Percentiles rank a stretch among this genome's conserved stretches.
These are phyloP conservation scores for Mycena haematopus DNA, from an alignment of 768 basidiomycete genomes.

Conservation along the genomic window DNA sequence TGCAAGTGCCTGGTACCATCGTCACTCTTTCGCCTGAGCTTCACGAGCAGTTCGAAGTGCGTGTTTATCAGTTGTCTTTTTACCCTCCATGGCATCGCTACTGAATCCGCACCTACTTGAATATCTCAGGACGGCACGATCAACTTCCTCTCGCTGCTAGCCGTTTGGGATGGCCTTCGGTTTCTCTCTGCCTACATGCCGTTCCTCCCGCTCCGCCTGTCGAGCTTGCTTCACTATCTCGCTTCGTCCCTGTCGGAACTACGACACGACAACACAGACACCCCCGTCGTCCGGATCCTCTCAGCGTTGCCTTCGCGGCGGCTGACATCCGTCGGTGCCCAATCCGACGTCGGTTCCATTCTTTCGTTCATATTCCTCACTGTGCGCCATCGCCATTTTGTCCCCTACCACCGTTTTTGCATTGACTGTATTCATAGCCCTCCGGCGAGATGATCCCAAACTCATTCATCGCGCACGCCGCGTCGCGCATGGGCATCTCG, in stretches of 20 bases:
- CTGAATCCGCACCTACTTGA: neutral
- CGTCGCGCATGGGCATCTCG: conserved; percentile 68
- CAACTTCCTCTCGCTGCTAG: conserved; percentile 76
- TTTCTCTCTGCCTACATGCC: conserved; percentile 81
- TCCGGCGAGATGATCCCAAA: conserved; percentile 70
- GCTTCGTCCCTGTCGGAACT: conserved; percentile 58
- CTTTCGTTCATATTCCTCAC: conserved; percentile 66
- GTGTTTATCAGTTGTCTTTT: conserved; percentile 11
- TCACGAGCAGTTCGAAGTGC: conserved; percentile 82
- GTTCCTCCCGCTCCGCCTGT: conserved; percentile 77
- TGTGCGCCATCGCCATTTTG: conserved; percentile 50
- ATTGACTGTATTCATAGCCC: conserved; percentile 48
- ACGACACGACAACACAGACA: conserved; percentile 62
- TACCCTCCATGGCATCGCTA: too few species aligned
- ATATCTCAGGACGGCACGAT: conserved; percentile 92
- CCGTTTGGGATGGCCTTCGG: conserved; percentile 76
- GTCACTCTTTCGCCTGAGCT: conserved; percentile 61
- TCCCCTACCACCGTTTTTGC: neutral
- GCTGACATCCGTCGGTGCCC: conserved; percentile 63
- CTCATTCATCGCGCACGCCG: conserved; percentile 74
- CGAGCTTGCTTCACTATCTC: conserved; percentile 68
- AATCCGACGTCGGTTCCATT: conserved; percentile 67
- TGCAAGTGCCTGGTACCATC: conserved; percentile 78
- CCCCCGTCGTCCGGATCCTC: conserved; percentile 70
- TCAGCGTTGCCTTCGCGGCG: conserved; percentile 63